A percentile compares a stretch with the other conserved stretches of the same genome.
These are phyloP conservation scores for Podaxis sp. DNA, from an alignment of 768 basidiomycete species.

Conservation along the genomic window DNA sequence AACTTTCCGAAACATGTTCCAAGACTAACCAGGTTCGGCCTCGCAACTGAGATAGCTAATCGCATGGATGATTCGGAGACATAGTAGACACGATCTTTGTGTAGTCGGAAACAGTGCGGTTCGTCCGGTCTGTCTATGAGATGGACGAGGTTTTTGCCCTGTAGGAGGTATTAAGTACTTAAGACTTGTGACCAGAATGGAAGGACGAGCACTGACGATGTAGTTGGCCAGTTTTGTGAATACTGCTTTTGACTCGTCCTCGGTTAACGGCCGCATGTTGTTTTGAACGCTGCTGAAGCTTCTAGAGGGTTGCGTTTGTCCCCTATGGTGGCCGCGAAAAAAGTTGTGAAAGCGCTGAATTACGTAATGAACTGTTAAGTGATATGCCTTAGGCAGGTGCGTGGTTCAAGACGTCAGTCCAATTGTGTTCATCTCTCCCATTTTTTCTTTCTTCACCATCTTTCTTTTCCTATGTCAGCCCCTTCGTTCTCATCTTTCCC, in stretches of 20 bases:
- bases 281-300: background rate
- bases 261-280: constrained; percentile 89
- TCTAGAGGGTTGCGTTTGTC: background rate
- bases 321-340: background rate
- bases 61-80: constrained; percentile 95
- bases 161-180: background rate
- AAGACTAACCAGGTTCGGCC: constrained; percentile 86
- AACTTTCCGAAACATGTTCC: constrained; percentile 99
- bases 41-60: constrained; percentile 85
- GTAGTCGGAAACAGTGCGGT: constrained; percentile 91
- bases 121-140: constrained; percentile 94
- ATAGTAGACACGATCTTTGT: constrained; percentile 94
- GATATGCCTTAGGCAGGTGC: background rate
- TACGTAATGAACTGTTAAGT: constrained; percentile 12
- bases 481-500: constrained; percentile 62
- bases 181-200: background rate
- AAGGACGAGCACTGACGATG: constrained; percentile 54
- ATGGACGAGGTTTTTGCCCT: constrained; percentile 97
- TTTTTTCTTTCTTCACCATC: background rate
- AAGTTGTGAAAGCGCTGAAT: constrained; percentile 1
- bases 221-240: constrained; percentile 98
- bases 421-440: background rate
- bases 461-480: constrained; percentile 33
- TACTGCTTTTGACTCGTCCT: constrained; percentile 94
- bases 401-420: background rate